These are phyloP conservation scores for Erodium texanum DNA, from an alignment of 441 rosid genomes.

Conservation along the genomic window DNA sequence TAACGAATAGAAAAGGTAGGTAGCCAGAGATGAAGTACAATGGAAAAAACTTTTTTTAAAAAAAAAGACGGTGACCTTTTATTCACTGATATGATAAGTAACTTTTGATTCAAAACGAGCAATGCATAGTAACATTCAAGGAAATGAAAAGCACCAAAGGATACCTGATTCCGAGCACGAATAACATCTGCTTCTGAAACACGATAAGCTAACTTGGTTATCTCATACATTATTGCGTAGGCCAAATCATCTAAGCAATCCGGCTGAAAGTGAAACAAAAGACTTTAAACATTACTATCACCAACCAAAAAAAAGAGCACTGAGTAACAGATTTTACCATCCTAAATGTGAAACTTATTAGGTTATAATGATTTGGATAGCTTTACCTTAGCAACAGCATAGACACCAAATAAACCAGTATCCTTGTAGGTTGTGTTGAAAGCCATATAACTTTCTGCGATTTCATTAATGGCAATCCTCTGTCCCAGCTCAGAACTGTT, in stretches of 20 bases:
- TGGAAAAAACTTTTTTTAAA: too few species aligned
- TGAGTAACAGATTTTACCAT: not conserved
- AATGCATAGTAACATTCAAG: not conserved
- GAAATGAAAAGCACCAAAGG: not conserved
- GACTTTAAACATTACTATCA: too few species aligned
- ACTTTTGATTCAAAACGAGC: not conserved
- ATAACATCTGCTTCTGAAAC: conserved; percentile 91
- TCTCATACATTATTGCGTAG: conserved; percentile 82
- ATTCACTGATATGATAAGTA: not conserved
- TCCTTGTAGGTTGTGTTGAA: conserved; percentile 98
- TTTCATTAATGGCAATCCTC: conserved; percentile 68
- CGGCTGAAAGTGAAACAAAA: conserved; percentile 40
- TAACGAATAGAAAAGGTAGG: too few species aligned
- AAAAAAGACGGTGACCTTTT: not conserved
- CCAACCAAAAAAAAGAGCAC: conserved; percentile 1
- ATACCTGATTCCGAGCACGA: conserved; percentile 96
- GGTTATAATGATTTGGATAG: not conserved
- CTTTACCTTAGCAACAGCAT: conserved; percentile 93
- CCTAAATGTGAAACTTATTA: not conserved
- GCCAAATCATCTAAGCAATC: conserved; percentile 88
- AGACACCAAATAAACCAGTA: conserved; percentile 92
- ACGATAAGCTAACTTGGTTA: conserved; percentile 66
- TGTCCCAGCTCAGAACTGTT: conserved; percentile 84
- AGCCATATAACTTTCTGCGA: conserved; percentile 95
- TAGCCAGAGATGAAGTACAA: too few species aligned